A percentile compares a stretch with the other conserved stretches of the same genome.
These are phyloP conservation scores for Plenodomus tracheiphilus DNA, from an alignment of 2,329 filamentous ascomycete species.

Conservation along the genomic window DNA sequence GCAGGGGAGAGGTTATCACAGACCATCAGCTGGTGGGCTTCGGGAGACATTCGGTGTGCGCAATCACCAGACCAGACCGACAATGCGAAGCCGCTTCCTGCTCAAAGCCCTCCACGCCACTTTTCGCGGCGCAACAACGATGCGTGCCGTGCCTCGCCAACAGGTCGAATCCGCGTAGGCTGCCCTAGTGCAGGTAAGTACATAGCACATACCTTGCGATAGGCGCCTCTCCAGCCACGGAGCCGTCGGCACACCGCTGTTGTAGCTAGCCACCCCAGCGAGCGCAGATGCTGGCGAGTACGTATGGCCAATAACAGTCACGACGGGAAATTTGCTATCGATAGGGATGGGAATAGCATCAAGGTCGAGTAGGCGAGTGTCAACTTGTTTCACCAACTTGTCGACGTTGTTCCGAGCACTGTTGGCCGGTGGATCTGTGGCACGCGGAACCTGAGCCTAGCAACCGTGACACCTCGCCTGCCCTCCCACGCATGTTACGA, in stretches of 20 bases:
- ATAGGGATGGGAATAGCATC: background rate
- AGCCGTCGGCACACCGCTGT: conserved; percentile 1
- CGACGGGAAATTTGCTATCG: background rate
- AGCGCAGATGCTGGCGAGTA: background rate
- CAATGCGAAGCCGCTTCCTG: background rate
- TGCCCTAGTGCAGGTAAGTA: background rate
- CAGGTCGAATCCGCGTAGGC: conserved; percentile 3
- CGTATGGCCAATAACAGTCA: conserved; percentile 1
- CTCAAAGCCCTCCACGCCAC: background rate
- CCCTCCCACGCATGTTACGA: background rate
- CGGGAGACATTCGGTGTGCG: too few species aligned
- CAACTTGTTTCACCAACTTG: conserved; percentile 1
- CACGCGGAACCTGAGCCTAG: background rate
- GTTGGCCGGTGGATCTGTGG: background rate
- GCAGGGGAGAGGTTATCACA: too few species aligned
- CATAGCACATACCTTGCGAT: background rate
- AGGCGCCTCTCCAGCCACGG: conserved; percentile 1
- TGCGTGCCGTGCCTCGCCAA: background rate
- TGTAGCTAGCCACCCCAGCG: background rate
- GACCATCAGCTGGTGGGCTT: too few species aligned
- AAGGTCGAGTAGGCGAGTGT: background rate
- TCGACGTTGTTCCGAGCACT: too few species aligned
- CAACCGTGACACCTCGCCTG: conserved; percentile 12
- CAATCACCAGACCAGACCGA: background rate
- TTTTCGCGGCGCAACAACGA: background rate